Percentiles rank a stretch among this genome's conserved stretches.
These are phyloP conservation scores for Leccinum fallax DNA, from an alignment of 1,284 basidiomycete genomes.

Conservation along the genomic window DNA sequence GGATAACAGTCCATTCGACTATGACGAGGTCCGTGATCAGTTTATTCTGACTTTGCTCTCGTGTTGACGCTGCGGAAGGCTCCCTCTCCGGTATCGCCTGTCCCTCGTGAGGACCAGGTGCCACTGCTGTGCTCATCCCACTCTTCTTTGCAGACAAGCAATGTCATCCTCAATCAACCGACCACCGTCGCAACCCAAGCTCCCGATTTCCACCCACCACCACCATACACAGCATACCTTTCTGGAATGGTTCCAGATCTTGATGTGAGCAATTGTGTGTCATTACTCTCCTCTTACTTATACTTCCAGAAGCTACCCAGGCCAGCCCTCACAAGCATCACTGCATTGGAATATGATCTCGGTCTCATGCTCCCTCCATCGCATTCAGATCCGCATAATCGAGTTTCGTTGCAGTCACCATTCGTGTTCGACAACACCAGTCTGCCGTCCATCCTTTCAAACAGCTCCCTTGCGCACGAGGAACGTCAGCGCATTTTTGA, in stretches of 20 bases:
- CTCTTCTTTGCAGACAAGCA: background rate
- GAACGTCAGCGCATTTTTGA: conserved; percentile 8
- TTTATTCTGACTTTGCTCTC: no score
- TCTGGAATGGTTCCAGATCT: background rate
- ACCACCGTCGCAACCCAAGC: background rate
- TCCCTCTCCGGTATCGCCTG: no score
- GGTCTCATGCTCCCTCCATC: background rate
- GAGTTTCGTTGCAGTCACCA: background rate
- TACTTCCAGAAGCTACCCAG: background rate
- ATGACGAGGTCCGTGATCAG: no score
- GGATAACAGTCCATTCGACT: no score
- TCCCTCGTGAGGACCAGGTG: no score
- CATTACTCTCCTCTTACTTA: background rate
- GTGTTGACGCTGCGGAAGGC: no score
- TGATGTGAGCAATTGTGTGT: background rate
- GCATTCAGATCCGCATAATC: background rate
- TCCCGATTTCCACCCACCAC: background rate
- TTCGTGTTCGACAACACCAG: background rate
- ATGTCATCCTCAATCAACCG: background rate
- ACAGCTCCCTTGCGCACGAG: background rate
- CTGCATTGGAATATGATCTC: background rate
- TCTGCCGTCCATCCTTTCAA: background rate
- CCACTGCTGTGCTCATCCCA: background rate
- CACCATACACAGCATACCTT: background rate
- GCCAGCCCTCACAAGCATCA: background rate